A percentile compares a stretch with the other conserved stretches of the same genome.
These are phyloP conservation scores for Penicillium antarcticum DNA, from an alignment of 495 filamentous ascomycete genomes.

Conservation along the genomic window DNA sequence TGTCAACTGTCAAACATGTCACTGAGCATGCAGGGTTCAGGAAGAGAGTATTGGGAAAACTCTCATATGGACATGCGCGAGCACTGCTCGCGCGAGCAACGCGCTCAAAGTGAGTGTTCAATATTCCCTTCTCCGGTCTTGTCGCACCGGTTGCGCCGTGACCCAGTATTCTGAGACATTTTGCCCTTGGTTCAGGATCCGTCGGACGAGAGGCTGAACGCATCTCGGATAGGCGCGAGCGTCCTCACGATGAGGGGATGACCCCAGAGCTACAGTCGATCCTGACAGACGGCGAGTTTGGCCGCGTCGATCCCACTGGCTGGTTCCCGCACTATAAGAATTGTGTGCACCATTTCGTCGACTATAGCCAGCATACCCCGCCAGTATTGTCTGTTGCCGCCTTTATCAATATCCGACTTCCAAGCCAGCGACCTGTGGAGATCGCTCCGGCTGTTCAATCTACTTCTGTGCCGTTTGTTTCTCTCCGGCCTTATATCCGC, in stretches of 20 bases:
- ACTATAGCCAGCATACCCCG: conserved; percentile 74
- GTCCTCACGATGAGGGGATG: conserved; percentile 9
- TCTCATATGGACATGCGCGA: conserved; percentile 35
- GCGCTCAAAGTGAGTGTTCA: conserved; percentile 32
- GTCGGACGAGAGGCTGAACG: conserved; percentile 25
- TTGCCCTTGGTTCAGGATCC: conserved; percentile 19
- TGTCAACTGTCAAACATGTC: conserved; percentile 33
- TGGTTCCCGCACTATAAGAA: conserved; percentile 89
- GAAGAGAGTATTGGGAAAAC: conserved; percentile 37
- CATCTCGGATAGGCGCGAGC: conserved; percentile 22
- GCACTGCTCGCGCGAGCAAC: conserved; percentile 25
- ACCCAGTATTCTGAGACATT: conserved; percentile 22
- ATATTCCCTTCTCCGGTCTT: neutral
- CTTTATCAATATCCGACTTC: conserved; percentile 76
- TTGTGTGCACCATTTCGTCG: conserved; percentile 84
- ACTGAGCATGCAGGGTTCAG: conserved; percentile 35
- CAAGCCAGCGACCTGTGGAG: conserved; percentile 32
- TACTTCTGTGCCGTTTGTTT: conserved; percentile 46
- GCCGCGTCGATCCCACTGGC: conserved; percentile 66
- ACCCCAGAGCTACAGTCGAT: conserved; percentile 9
- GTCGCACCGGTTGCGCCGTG: conserved; percentile 9
- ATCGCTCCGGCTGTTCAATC: conserved; percentile 1
- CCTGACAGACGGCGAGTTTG: conserved; percentile 28
- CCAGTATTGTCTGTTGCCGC: conserved; percentile 85
- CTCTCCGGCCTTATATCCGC: conserved; percentile 83